Conservation (phyloP, 116 monocot species). For the Phalaenopsis hybrid region DNA sequence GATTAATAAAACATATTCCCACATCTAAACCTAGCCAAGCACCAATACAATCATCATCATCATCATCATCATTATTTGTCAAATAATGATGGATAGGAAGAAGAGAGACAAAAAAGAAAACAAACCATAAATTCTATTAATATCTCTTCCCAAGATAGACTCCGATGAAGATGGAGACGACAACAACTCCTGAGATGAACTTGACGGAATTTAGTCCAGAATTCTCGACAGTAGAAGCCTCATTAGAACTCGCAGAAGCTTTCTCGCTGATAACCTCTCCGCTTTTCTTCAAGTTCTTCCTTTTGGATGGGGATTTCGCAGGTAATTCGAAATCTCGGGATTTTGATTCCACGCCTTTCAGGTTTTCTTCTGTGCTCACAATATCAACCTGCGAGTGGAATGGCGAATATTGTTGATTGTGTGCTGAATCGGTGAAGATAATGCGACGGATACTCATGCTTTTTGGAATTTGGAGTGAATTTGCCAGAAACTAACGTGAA, state of each 20-base stretch:
- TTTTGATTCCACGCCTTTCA: constrained; percentile 1
- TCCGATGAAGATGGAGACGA: background rate
- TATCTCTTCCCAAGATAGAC: constrained; percentile 6
- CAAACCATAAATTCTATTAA: background rate
- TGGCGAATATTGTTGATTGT: background rate
- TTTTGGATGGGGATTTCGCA: background rate
- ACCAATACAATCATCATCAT: background rate
- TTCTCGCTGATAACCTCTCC: background rate
- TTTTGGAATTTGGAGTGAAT: background rate
- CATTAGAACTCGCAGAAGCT: background rate
- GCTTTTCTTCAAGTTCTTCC: constrained; percentile 8
- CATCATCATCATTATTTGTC: background rate
- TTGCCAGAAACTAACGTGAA: background rate
- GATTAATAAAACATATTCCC: constrained; percentile 12
- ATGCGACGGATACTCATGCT: background rate
- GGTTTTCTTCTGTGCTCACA: background rate
- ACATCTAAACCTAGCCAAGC: background rate
- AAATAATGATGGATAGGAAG: background rate
- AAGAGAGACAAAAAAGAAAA: background rate
- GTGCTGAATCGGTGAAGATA: background rate
- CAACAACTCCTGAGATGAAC: constrained; percentile 1
- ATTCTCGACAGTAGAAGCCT: background rate
- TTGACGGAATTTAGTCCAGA: constrained; percentile 5
- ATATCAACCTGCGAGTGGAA: background rate
- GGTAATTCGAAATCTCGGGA: constrained; percentile 8